phyloP scores from a whole-genome alignment of 768 basidiomycete genomes.

The Floccularia luteovirens region DNA sequence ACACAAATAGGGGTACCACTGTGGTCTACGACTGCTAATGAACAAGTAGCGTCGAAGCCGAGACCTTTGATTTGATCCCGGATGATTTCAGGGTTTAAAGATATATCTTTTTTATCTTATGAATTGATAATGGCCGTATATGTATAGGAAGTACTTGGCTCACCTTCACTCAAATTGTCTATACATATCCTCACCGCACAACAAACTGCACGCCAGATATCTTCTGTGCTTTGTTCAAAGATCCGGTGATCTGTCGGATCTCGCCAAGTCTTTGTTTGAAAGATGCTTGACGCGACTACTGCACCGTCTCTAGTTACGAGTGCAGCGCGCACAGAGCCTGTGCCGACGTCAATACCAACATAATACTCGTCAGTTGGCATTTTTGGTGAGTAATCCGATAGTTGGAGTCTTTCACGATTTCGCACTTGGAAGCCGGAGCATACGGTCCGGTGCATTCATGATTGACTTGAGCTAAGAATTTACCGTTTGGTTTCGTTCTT shows the following conservation, averaged over 20 bases:
- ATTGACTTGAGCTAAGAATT: too few species aligned
- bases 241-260: constrained; percentile 81
- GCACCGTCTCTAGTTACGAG: constrained; percentile 65
- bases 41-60: constrained; percentile 96
- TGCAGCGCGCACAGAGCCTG: constrained; percentile 86
- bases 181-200: constrained; percentile 59
- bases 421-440: too few species aligned
- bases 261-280: constrained; percentile 81
- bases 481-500: too few species aligned
- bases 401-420: too few species aligned
- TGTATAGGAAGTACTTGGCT: too few species aligned
- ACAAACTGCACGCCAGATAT: constrained; percentile 78
- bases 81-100: constrained; percentile 43
- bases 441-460: too few species aligned
- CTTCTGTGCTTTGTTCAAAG: constrained; percentile 90
- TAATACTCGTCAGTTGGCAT: constrained; percentile 44
- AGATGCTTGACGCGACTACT: constrained; percentile 71
- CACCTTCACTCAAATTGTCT: too few species aligned
- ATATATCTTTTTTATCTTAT: too few species aligned
- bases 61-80: constrained; percentile 78
- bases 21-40: constrained; percentile 77
- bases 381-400: too few species aligned
- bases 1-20: constrained; percentile 71
- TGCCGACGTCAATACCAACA: constrained; percentile 82
- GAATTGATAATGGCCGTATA: too few species aligned